Conservation (phyloP, 257 asterid genomes). For the Penstemon davidsonii region DNA sequence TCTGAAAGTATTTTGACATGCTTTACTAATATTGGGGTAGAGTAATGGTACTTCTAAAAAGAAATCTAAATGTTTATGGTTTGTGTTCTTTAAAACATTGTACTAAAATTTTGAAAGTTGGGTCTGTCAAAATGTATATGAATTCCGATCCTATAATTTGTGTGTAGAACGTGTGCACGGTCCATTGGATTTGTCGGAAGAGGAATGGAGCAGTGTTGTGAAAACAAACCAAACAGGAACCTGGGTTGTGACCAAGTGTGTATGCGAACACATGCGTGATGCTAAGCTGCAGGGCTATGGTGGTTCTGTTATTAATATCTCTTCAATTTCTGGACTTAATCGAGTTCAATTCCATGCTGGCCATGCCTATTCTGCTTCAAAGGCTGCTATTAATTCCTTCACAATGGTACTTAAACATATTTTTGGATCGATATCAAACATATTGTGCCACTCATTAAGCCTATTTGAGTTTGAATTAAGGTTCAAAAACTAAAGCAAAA, state of each 20-base stretch:
- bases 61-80: too few relatives aligned
- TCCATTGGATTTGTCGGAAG: slow-evolving; percentile 28
- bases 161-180: slow-evolving; percentile 13
- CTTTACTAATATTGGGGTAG: too few relatives aligned
- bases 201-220: slow-evolving; percentile 34
- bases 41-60: too few relatives aligned
- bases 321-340: slow-evolving; percentile 34
- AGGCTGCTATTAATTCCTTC: slow-evolving; percentile 34
- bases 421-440: too few relatives aligned
- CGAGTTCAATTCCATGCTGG: slow-evolving; percentile 26
- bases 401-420: slow-evolving; percentile 28
- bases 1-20: not conserved
- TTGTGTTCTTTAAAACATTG: too few relatives aligned
- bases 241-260: slow-evolving; percentile 40
- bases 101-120: not conserved
- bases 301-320: slow-evolving; percentile 43
- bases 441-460: too few relatives aligned
- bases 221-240: slow-evolving; percentile 37
- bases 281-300: slow-evolving; percentile 17
- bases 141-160: not conserved
- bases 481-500: too few relatives aligned
- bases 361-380: slow-evolving; percentile 34
- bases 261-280: slow-evolving; percentile 32
- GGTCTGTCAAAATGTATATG: not conserved
- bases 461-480: too few relatives aligned